Conservation (phyloP, 176 grass and related monocot genomes). For the Avena atlantica region DNA sequence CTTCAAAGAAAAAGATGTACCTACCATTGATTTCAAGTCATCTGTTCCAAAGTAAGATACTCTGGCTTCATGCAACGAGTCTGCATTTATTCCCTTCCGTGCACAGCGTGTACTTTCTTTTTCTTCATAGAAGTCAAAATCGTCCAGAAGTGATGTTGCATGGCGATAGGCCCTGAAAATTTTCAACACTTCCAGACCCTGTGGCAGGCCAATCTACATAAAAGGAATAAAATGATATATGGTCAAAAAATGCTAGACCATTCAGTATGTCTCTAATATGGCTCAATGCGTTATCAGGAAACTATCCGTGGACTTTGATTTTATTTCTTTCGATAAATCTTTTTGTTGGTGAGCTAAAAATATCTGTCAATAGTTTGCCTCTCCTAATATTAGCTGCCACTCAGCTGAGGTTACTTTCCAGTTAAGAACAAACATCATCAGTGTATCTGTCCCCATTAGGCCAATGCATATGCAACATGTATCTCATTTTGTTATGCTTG, state of each 20-base stretch:
- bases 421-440: neutral
- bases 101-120: conserved; percentile 42
- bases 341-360: neutral
- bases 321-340: neutral
- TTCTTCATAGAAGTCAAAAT: conserved; percentile 76
- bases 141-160: conserved; percentile 61
- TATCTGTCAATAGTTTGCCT: neutral
- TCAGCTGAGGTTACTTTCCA: neutral
- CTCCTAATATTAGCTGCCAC: neutral
- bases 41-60: conserved; percentile 36
- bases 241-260: neutral
- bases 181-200: conserved; percentile 77
- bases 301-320: neutral
- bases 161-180: conserved; percentile 67
- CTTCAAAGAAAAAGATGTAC: conserved; percentile 4
- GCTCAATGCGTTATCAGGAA: neutral
- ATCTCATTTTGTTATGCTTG: neutral
- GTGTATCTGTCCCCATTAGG: neutral
- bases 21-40: conserved; percentile 50
- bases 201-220: conserved; percentile 69
- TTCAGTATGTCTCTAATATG: neutral
- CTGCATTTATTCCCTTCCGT: conserved; percentile 37
- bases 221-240: neutral
- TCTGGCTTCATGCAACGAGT: conserved; percentile 30
- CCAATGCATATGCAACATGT: neutral